Percentiles rank a stretch among this genome's conserved stretches.
Evolutionary conservation across 1,284 basidiomycete species (phyloP).

Genomic region (Farysia itapuensis): DNA sequence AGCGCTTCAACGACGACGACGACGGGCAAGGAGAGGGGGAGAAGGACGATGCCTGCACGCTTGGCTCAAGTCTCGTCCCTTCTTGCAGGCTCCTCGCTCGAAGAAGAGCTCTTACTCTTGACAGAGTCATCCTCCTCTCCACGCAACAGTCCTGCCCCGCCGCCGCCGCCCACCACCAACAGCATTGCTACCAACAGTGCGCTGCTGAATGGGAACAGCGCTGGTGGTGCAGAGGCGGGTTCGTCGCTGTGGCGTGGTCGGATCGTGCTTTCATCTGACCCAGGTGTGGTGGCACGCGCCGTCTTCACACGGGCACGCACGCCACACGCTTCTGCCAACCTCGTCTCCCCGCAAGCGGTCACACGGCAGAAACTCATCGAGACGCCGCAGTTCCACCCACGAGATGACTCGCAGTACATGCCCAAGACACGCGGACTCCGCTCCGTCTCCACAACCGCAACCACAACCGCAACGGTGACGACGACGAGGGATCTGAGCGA

Average conservation of each 20-base stretch:
- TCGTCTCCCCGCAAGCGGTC: conserved; percentile 25
- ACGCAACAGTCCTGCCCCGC: background rate
- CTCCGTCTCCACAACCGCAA: conserved; percentile 56
- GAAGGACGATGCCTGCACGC: conserved; percentile 30
- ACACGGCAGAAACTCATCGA: conserved; percentile 42
- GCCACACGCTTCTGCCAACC: too few species aligned
- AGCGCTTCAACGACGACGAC: background rate
- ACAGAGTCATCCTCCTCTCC: conserved; percentile 10
- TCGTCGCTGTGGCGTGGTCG: too few species aligned
- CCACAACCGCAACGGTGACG: too few species aligned
- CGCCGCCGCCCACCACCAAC: background rate
- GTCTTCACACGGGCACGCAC: too few species aligned
- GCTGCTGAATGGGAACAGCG: too few species aligned
- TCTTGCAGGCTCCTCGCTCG: conserved; percentile 37
- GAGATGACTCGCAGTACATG: conserved; percentile 44
- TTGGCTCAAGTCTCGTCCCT: conserved; percentile 38
- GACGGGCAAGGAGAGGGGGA: too few species aligned
- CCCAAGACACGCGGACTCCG: conserved; percentile 44
- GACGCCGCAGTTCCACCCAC: conserved; percentile 43
- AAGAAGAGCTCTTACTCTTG: conserved; percentile 41
- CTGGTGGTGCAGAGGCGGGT: background rate
- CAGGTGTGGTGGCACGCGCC: conserved; percentile 1
- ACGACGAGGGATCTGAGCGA: conserved; percentile 88
- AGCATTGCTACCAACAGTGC: background rate
- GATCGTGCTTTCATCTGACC: conserved; percentile 24